Conservation (phyloP, 2,329 filamentous ascomycete genomes). For the Sarocladium oryzae region DNA sequence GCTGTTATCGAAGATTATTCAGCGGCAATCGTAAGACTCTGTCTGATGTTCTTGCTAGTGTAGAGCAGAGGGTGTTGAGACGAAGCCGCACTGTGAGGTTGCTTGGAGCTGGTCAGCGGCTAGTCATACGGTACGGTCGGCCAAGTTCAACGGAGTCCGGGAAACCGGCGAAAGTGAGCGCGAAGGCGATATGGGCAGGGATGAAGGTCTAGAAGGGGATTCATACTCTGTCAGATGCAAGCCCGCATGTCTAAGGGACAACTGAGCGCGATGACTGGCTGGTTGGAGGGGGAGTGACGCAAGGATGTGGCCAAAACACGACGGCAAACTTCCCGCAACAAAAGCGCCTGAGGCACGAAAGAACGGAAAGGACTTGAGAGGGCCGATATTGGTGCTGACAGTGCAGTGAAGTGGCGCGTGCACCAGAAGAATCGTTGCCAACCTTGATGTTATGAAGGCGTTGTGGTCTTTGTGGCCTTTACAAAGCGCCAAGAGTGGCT, state of each 20-base stretch:
- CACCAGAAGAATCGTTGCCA: not conserved
- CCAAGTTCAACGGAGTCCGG: not conserved
- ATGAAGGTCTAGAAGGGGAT: not conserved
- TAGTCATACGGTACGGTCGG: not conserved
- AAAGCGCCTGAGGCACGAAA: not conserved
- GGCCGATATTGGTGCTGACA: conserved; percentile 1
- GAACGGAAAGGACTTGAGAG: not conserved
- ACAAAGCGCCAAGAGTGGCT: not conserved
- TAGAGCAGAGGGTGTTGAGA: not conserved
- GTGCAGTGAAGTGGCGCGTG: not conserved
- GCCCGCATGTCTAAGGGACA: not conserved
- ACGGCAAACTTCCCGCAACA: not conserved
- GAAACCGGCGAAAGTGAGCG: not conserved
- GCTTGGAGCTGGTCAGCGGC: not conserved
- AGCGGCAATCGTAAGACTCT: not conserved
- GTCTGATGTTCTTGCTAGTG: not conserved
- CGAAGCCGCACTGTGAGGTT: not conserved
- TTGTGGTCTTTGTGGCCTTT: not conserved
- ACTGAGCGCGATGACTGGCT: not conserved
- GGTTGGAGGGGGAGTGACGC: conserved; percentile 1
- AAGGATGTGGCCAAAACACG: not conserved
- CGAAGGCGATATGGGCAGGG: not conserved
- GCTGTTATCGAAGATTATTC: not conserved
- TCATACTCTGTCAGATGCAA: conserved; percentile 6
- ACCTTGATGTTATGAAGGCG: not conserved